These are phyloP conservation scores for Phyllosticta citriasiana DNA, from an alignment of 2,329 filamentous ascomycete species.

Conservation along the genomic window DNA sequence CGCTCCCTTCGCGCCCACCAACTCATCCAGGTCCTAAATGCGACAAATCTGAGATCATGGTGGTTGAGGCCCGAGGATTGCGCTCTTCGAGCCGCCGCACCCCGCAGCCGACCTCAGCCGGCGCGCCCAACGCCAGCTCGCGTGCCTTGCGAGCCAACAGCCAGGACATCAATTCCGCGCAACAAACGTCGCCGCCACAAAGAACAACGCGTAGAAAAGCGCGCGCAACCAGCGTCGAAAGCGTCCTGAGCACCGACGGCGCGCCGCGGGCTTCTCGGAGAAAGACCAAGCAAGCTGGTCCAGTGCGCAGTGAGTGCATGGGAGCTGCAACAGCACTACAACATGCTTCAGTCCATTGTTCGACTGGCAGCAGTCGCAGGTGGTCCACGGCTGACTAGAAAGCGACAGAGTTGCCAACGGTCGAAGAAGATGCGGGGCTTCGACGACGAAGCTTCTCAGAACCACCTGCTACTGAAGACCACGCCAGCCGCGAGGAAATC, in stretches of 20 bases:
- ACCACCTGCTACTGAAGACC: neutral
- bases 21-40: slow-evolving; percentile 8
- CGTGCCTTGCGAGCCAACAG: slow-evolving; percentile 27
- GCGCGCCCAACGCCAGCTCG: slow-evolving; percentile 14
- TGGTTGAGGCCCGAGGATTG: slow-evolving; percentile 17
- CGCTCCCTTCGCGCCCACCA: slow-evolving; percentile 15
- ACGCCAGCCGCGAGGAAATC: neutral
- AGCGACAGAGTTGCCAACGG: slow-evolving; percentile 8
- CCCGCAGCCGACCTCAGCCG: slow-evolving; percentile 19
- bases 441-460: slow-evolving; percentile 15
- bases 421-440: slow-evolving; percentile 12
- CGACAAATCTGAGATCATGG: neutral
- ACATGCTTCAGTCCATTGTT: neutral
- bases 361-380: neutral
- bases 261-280: slow-evolving; percentile 17
- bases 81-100: slow-evolving; percentile 24
- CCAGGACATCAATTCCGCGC: slow-evolving; percentile 24
- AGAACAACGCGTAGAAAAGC: slow-evolving; percentile 18
- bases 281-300: slow-evolving; percentile 16
- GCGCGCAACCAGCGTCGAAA: slow-evolving; percentile 21
- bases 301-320: neutral
- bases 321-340: neutral
- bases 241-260: slow-evolving; percentile 12
- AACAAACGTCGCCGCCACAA: slow-evolving; percentile 1
- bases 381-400: neutral